Evolutionary conservation across 768 basidiomycete species (phyloP), one percentile per base, ranked within the genome.

Genomic region (Auricularia cornea): DNA sequence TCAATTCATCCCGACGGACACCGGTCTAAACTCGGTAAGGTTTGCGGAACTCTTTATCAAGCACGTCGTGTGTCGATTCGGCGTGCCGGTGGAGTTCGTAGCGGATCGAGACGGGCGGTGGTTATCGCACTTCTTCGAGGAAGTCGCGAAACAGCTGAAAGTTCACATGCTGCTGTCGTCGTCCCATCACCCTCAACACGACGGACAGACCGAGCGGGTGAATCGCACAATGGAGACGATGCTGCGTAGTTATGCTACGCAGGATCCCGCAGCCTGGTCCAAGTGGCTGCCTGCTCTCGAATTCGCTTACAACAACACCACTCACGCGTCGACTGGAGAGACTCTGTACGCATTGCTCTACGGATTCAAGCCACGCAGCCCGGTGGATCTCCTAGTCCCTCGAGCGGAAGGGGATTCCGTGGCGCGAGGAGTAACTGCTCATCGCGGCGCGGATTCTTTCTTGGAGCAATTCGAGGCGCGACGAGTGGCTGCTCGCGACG

Each of bases 151-250:
- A 3, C 5, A 29, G 18, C 20, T 68, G 14, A 63, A 57, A 8
- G 59, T 60, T 3, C 31, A 61, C 23, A 67, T 33, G 44, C 29
- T 20, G 11, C 59, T 68, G 2, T 54, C 68, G 3, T 64, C 68
- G 3, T 33, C 68, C 2, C 33, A 66, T 33, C 68, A 68, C 35
- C 68, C 68, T 6, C 67, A 68, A 51, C 70, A 74, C 3, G 75
- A 79, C 64, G 78, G 75, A 2, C 78, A 76, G 64, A 76, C 72
- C 0, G 74, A 79, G 66, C 64, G 72, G 0, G 28, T 74, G 20
- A 77, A 77, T 66, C 74, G 74, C 61, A 64, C 59, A 0, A 44
- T 78, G 0, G 74, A 77, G 66, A 72, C 71, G 5, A 64, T 69
- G 2, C 51, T 77, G 35, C 35, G 35, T 14, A 35, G 14, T 14